phyloP scores from a whole-genome alignment of 23 red algal genomes.

The Gracilaria vermiculophylla region DNA sequence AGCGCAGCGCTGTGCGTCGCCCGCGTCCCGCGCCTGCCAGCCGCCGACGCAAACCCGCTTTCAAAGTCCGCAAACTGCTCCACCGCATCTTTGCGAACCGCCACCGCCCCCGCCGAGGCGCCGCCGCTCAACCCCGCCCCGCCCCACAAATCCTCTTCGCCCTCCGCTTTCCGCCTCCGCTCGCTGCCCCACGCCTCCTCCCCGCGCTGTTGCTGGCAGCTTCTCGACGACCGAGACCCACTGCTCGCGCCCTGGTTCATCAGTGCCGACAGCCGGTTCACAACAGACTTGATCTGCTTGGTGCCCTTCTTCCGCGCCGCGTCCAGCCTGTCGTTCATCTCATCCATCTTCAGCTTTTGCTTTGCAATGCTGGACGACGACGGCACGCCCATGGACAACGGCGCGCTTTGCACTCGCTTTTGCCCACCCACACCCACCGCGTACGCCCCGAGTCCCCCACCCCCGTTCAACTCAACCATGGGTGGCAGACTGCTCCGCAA shows the following conservation, averaged over 20 bases:
- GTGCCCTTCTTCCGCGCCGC: conserved; percentile 54
- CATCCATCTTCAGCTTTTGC: conserved; percentile 30
- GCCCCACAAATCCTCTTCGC: neutral
- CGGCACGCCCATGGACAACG: neutral
- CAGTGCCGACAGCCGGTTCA: conserved; percentile 36
- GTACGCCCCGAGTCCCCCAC: neutral
- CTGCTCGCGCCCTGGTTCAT: conserved; percentile 15
- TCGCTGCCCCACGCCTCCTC: neutral
- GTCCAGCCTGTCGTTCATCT: conserved; percentile 58
- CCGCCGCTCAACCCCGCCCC: neutral
- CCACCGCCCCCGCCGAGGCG: neutral
- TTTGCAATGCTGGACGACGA: neutral
- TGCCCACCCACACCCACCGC: neutral
- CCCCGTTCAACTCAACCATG: neutral
- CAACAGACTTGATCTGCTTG: conserved; percentile 72
- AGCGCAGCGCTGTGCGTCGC: neutral
- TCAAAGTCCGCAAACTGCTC: neutral
- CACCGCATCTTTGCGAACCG: neutral
- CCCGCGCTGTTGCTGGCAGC: neutral
- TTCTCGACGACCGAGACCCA: neutral
- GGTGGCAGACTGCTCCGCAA: neutral
- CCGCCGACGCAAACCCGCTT: neutral
- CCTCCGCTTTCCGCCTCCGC: neutral
- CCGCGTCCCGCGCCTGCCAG: neutral
- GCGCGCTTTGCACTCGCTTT: neutral